These are phyloP conservation scores for Anisogramma anomala DNA, from an alignment of 2,329 filamentous ascomycete species.

Conservation along the genomic window DNA sequence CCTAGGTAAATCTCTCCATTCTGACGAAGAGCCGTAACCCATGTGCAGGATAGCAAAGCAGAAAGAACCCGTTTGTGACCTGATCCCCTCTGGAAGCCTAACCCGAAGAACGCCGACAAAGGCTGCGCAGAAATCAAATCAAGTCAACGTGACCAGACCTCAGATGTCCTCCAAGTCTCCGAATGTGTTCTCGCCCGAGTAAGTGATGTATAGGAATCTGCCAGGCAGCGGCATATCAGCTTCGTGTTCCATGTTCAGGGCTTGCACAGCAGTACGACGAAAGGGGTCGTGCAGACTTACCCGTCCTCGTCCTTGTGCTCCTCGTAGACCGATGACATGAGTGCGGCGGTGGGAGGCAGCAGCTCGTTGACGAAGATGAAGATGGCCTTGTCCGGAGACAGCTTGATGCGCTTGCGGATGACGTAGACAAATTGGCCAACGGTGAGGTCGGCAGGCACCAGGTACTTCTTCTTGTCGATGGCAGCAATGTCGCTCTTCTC, in stretches of 20 bases:
- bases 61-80: too few species aligned
- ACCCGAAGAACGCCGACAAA: slow-evolving; percentile 9
- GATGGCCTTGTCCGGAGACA: slow-evolving; percentile 98
- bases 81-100: too few species aligned
- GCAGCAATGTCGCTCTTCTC: slow-evolving; percentile 99
- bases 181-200: slow-evolving; percentile 99
- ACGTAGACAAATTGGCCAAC: slow-evolving; percentile 99
- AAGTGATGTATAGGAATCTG: slow-evolving; percentile 97
- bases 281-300: too few species aligned
- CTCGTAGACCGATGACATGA: too few species aligned
- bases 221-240: slow-evolving; percentile 7
- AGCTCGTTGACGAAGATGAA: slow-evolving; percentile 99
- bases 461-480: slow-evolving; percentile 99
- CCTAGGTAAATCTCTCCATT: too few species aligned
- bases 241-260: background rate
- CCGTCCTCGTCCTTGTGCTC: too few species aligned
- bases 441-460: slow-evolving; percentile 92
- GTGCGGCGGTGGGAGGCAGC: slow-evolving; percentile 81
- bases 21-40: too few species aligned
- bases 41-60: too few species aligned
- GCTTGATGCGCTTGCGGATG: slow-evolving; percentile 99
- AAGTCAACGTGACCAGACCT: slow-evolving; percentile 4
- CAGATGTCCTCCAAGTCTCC: slow-evolving; percentile 39
- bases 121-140: slow-evolving; percentile 12
- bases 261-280: background rate